Evolutionary conservation across 2,329 filamentous ascomycete species (phyloP).

Genomic region (Paracorniculantispora psalliotae): DNA sequence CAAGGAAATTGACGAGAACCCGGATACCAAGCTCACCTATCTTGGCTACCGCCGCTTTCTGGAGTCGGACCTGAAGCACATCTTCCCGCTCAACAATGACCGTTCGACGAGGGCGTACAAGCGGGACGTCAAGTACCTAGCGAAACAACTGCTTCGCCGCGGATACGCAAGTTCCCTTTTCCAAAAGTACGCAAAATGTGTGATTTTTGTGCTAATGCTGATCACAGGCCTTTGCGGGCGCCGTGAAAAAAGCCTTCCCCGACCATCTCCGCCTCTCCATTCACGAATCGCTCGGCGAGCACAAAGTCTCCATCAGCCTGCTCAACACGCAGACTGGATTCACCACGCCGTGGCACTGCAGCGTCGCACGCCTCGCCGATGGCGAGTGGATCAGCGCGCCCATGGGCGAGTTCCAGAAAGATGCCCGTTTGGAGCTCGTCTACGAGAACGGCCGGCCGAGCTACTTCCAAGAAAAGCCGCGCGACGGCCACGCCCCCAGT

Average conservation of each 20-base stretch:
- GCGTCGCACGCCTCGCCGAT: constrained; percentile 18
- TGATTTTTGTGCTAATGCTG: neutral
- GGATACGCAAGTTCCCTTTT: constrained; percentile 26
- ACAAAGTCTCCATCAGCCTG: constrained; percentile 26
- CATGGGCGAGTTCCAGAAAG: constrained; percentile 23
- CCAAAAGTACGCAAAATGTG: neutral
- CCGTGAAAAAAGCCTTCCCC: constrained; percentile 23
- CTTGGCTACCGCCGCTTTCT: constrained; percentile 26
- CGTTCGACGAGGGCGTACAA: constrained; percentile 21
- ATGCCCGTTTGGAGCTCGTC: constrained; percentile 19
- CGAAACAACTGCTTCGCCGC: constrained; percentile 28
- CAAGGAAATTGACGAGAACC: constrained; percentile 24
- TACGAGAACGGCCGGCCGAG: constrained; percentile 21
- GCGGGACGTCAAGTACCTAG: constrained; percentile 24
- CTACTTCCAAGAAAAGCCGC: constrained; percentile 18
- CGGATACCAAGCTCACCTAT: constrained; percentile 26
- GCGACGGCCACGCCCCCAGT: neutral
- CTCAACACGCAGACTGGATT: constrained; percentile 26
- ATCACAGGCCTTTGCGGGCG: constrained; percentile 24
- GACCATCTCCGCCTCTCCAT: constrained; percentile 26
- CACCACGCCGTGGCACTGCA: constrained; percentile 30
- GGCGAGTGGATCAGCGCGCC: constrained; percentile 23
- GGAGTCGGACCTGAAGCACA: constrained; percentile 25
- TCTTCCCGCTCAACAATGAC: constrained; percentile 21
- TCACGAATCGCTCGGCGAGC: constrained; percentile 23